phyloP scores from a whole-genome alignment of 805 yeast species.

The Candida nanaspora region DNA sequence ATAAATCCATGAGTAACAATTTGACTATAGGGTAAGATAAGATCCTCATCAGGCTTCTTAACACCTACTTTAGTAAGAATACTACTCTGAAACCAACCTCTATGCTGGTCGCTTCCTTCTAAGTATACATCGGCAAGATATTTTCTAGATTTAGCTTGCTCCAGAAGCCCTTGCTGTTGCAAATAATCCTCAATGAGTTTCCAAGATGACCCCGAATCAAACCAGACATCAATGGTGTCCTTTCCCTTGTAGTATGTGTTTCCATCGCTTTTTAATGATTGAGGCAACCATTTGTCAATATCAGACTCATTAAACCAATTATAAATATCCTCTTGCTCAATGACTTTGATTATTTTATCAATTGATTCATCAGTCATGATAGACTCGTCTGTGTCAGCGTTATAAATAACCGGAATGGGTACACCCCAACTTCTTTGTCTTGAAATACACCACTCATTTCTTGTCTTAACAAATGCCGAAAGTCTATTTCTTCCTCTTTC shows the following conservation, averaged over 20 bases:
- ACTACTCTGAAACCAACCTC: slow-evolving; percentile 99
- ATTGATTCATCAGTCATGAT: slow-evolving; percentile 52
- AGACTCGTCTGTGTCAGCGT: slow-evolving; percentile 53
- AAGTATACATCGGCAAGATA: slow-evolving; percentile 74
- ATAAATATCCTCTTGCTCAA: slow-evolving; percentile 58
- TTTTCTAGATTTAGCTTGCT: slow-evolving; percentile 27
- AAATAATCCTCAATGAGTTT: slow-evolving; percentile 41
- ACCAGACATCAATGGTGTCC: slow-evolving; percentile 99
- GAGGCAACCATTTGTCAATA: slow-evolving; percentile 70
- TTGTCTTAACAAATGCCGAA: slow-evolving; percentile 58
- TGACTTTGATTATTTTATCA: slow-evolving; percentile 45
- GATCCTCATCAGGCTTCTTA: slow-evolving; percentile 8
- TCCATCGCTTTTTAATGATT: slow-evolving; percentile 33
- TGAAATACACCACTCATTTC: slow-evolving; percentile 97
- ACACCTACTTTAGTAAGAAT: slow-evolving; percentile 65
- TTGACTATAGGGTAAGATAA: slow-evolving; percentile 52
- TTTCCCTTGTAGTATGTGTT: slow-evolving; percentile 51
- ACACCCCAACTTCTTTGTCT: slow-evolving; percentile 98
- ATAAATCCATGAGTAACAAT: slow-evolving; percentile 93
- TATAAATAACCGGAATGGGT: slow-evolving; percentile 84
- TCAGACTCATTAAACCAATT: slow-evolving; percentile 62
- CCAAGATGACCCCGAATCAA: slow-evolving; percentile 96
- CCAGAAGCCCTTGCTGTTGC: slow-evolving; percentile 24
- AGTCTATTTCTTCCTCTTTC: slow-evolving; percentile 65
- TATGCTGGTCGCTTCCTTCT: slow-evolving; percentile 97